Conservation (phyloP, 352 stramenopile species). For the Globisporangium uncinulatum region DNA sequence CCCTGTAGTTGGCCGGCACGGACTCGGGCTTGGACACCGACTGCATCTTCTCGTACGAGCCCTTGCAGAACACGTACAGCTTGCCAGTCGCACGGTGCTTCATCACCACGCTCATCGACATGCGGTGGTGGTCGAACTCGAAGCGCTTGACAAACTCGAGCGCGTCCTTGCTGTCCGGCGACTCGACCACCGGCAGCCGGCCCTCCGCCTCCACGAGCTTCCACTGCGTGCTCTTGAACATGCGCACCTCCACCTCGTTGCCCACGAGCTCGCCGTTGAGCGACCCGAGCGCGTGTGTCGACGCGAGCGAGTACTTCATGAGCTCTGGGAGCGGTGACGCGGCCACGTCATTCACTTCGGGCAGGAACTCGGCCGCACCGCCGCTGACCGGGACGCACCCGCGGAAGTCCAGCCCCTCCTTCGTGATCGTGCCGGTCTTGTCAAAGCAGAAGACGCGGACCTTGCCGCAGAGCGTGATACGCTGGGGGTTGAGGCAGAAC, state of each 20-base stretch:
- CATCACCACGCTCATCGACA: constrained; percentile 90
- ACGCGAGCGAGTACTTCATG: constrained; percentile 67
- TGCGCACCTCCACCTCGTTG: constrained; percentile 86
- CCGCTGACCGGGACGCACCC: constrained; percentile 46
- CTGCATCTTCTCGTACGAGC: constrained; percentile 85
- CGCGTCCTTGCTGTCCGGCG: constrained; percentile 27
- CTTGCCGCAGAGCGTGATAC: constrained; percentile 88
- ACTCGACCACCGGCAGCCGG: constrained; percentile 36
- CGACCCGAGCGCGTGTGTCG: constrained; percentile 78
- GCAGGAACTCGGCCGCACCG: constrained; percentile 30
- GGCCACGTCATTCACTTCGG: constrained; percentile 56
- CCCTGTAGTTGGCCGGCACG: constrained; percentile 71
- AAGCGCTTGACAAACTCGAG: constrained; percentile 87
- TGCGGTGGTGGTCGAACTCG: constrained; percentile 89
- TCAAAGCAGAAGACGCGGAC: constrained; percentile 89
- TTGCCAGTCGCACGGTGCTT: constrained; percentile 45
- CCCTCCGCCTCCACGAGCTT: constrained; percentile 50
- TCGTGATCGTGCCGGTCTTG: constrained; percentile 91
- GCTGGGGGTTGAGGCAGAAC: constrained; percentile 77
- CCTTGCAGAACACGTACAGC: constrained; percentile 85
- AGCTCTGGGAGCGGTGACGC: constrained; percentile 24
- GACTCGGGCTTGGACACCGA: constrained; percentile 38
- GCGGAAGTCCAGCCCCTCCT: constrained; percentile 84
- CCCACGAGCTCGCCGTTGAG: constrained; percentile 73
- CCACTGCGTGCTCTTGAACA: constrained; percentile 78